Conservation (phyloP, 2,329 filamentous ascomycete genomes). For the Colletotrichum trifolii region DNA sequence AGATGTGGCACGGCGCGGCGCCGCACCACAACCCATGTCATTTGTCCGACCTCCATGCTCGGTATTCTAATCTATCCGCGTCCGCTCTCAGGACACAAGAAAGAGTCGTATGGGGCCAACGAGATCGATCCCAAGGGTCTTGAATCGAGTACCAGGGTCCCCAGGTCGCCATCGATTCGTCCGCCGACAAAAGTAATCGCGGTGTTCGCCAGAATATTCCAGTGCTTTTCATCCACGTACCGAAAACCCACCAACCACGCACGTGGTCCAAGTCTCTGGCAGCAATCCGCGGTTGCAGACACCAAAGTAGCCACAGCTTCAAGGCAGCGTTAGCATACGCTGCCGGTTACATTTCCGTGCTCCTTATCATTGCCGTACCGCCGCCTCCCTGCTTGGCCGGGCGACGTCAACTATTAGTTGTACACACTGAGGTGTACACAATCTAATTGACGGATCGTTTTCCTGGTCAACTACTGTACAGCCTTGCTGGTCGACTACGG, state of each 20-base stretch:
- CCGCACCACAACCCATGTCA: not conserved
- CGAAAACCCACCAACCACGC: not conserved
- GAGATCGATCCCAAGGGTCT: constrained; percentile 31
- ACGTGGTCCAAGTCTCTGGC: too few relatives aligned
- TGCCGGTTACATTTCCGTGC: too few relatives aligned
- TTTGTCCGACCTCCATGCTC: constrained; percentile 23
- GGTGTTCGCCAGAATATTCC: constrained; percentile 15
- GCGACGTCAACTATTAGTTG: too few relatives aligned
- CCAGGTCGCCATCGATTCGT: not conserved
- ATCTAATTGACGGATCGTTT: too few relatives aligned
- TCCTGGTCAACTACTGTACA: too few relatives aligned
- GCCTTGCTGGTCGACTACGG: too few relatives aligned
- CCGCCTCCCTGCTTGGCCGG: too few relatives aligned
- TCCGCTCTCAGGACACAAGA: constrained; percentile 23
- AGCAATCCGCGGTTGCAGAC: not conserved
- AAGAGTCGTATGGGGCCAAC: not conserved
- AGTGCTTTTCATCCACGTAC: constrained; percentile 1
- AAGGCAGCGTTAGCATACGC: too few relatives aligned
- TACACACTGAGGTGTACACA: too few relatives aligned
- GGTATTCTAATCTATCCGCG: constrained; percentile 33
- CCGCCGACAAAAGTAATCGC: not conserved
- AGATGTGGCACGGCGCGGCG: not conserved
- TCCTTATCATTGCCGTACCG: too few relatives aligned
- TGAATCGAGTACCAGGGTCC: constrained; percentile 1
- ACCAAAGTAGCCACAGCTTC: not conserved